Conservation (phyloP, 2,329 filamentous ascomycete genomes). For the Graphium sp. region DNA sequence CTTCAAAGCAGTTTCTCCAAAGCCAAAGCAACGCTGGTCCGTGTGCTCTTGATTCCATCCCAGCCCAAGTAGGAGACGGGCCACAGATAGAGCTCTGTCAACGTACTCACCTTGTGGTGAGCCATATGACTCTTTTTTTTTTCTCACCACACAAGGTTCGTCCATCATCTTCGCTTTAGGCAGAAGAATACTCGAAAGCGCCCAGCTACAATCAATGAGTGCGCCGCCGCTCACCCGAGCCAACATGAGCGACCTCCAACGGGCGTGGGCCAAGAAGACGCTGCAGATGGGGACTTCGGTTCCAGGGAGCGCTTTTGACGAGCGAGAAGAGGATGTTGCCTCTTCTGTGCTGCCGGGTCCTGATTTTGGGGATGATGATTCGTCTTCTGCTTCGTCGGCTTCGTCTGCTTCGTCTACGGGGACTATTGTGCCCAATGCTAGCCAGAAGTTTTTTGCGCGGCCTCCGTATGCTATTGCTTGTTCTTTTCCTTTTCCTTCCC, state of each 20-base stretch:
- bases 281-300: conserved; percentile 39
- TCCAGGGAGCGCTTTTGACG: conserved; percentile 33
- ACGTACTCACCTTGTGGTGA: no score
- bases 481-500: conserved; percentile 5
- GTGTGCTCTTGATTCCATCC: no score
- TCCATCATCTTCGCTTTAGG: no score
- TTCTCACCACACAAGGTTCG: no score
- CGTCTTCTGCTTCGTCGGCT: conserved; percentile 47
- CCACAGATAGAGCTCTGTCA: no score
- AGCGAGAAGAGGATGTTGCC: background rate
- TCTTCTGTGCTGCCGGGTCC: conserved; percentile 4
- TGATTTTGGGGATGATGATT: conserved; percentile 39
- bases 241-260: conserved; percentile 76
- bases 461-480: conserved; percentile 14
- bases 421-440: conserved; percentile 70
- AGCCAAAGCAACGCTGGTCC: no score
- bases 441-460: conserved; percentile 56
- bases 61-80: no score
- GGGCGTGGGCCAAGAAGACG: conserved; percentile 62
- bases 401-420: conserved; percentile 78
- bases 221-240: no score
- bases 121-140: no score
- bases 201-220: no score
- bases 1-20: no score
- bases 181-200: no score